Base-by-base conservation (phyloP, 345 rosid genomes). In the Sisymbrium altissimum region DNA sequence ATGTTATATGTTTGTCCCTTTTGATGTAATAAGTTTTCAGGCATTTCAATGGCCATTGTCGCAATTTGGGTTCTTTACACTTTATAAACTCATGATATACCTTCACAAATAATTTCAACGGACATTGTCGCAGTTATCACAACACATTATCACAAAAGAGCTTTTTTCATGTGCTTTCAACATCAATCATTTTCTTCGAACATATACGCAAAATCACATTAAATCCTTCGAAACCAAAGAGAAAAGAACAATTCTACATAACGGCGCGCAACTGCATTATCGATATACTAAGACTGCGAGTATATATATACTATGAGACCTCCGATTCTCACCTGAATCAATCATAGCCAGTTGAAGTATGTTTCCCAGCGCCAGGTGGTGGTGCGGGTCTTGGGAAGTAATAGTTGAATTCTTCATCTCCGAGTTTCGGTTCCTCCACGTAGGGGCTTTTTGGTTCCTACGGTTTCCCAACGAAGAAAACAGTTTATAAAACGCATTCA, bases 351-450 rank as follows among this genome's bases (percentile, higher is more conserved):
- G 68, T 68, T 10, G 81, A 82, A 66, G 86, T 73, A 59, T 82
- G 86, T 80, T 86, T 89, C 57, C 74, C 81, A 14, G 90, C 93
- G 39, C 93, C 93, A 8, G 92, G 91, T 29, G 97, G 97, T 2
- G 93, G 85, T 0, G 85, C 82, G 19, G 96, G 96, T 74, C 65
- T 74, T 17, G 93, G 97, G 73, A 93, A 86, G 79, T 71, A 72
- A 36, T 56, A 50, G 64, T 72, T 74, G 49, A 76, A 78, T 17
- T 65, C 70, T 17, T 70, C 36, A 21, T 88, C 86, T 43, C 75
- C 80, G 17, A 87, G 70, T 18, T 81, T 77, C 4, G 89, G 90
- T 65, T 89, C 84, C 78, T 91, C 94, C 80, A 91, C 89, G 57
- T 93, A 93, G 1, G 96, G 96, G 71, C 88, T 89, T 81, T 83